Conservation (phyloP, 2,329 filamentous ascomycete species). For the Diaporthe citrichinensis region DNA sequence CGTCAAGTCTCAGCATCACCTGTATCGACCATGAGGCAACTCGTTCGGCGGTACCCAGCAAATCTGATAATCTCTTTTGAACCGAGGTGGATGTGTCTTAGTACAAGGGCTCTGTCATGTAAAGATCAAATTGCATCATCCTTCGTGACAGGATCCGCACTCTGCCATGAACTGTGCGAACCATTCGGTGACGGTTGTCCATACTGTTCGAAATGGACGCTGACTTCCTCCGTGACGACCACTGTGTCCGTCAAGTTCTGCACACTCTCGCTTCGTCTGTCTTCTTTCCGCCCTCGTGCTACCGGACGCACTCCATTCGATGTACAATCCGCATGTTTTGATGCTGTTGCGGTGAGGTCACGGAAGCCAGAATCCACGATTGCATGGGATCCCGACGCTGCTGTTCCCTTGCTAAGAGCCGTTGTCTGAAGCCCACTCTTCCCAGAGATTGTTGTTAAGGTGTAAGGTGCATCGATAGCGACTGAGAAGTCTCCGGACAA, state of each 20-base stretch:
- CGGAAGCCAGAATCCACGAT: background rate
- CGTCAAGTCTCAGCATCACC: too few relatives aligned
- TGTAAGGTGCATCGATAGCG: conserved; percentile 38
- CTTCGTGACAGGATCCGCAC: background rate
- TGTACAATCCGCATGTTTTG: background rate
- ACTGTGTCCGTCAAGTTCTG: conserved; percentile 9
- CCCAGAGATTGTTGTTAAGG: background rate
- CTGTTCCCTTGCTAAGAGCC: background rate
- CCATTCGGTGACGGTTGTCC: background rate
- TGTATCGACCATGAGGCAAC: too few relatives aligned
- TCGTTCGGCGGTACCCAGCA: too few relatives aligned
- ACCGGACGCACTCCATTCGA: background rate
- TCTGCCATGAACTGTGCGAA: background rate
- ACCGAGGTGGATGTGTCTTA: background rate
- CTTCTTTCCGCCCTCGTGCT: background rate
- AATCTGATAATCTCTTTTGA: too few relatives aligned
- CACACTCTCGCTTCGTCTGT: conserved; percentile 6
- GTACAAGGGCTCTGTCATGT: background rate
- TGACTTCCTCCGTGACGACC: conserved; percentile 4
- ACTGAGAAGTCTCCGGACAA: conserved; percentile 28
- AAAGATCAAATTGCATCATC: background rate
- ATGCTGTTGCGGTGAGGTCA: background rate
- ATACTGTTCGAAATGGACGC: conserved; percentile 5
- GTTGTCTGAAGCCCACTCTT: conserved; percentile 4
- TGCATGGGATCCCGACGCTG: background rate